Evolutionary conservation across 78 protist genomes (phyloP).

Genomic region (Polysphondylium violaceum): DNA sequence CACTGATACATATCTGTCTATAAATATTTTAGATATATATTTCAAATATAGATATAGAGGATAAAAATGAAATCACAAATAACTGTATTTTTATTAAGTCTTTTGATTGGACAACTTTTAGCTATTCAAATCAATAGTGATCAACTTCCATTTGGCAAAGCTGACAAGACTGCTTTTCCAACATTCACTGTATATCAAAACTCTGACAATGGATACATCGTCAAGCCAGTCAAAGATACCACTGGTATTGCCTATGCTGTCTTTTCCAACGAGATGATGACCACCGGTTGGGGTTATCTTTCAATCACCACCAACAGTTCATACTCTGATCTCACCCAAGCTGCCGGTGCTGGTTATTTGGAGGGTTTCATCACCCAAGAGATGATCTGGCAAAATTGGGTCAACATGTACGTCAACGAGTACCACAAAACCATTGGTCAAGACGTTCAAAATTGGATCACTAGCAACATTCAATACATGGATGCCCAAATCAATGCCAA

Average conservation of each 20-base stretch:
- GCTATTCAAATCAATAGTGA: no score
- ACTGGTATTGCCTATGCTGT: conserved; percentile 34
- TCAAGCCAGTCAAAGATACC: conserved; percentile 9
- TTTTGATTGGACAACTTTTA: no score
- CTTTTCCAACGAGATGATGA: conserved; percentile 52
- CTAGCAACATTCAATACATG: conserved; percentile 7
- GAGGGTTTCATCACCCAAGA: conserved; percentile 77
- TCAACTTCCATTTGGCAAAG: no score
- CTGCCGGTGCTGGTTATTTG: conserved; percentile 84
- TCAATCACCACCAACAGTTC: conserved; percentile 19
- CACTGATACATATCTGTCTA: no score
- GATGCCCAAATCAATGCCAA: not conserved
- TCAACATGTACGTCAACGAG: conserved; percentile 47
- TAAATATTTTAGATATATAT: no score
- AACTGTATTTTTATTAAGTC: no score
- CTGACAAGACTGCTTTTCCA: no score
- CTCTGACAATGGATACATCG: no score
- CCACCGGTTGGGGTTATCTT: conserved; percentile 77
- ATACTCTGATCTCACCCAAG: conserved; percentile 35
- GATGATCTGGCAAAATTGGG: conserved; percentile 64
- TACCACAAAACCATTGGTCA: not conserved
- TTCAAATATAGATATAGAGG: no score
- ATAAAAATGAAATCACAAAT: no score
- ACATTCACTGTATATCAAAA: no score
- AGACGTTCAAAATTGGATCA: conserved; percentile 29